Percentiles rank a stretch among this genome's conserved stretches.
Conservation (phyloP, 2,329 filamentous ascomycete genomes). For the Fusarium musae region DNA sequence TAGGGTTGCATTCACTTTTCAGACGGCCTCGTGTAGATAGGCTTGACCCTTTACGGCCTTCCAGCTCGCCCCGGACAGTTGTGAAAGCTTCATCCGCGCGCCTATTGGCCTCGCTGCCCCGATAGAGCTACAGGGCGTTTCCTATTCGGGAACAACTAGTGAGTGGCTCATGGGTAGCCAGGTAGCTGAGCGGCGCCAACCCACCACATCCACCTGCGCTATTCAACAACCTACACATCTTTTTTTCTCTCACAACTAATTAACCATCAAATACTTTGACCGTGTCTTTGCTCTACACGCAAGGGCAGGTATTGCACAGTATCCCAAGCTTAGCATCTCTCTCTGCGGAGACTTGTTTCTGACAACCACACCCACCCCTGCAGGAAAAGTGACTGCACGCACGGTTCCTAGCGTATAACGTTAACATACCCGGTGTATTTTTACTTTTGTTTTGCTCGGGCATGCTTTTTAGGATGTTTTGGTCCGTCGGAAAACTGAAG, state of each 20-base stretch:
- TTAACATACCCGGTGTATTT: constrained; percentile 4
- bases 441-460: constrained; percentile 21
- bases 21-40: constrained; percentile 36
- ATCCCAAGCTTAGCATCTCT: background rate
- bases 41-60: constrained; percentile 41
- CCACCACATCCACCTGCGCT: constrained; percentile 31
- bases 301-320: background rate
- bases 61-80: constrained; percentile 44
- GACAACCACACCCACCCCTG: constrained; percentile 30
- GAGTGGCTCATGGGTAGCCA: constrained; percentile 41
- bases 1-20: constrained; percentile 37
- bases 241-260: background rate
- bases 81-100: constrained; percentile 40
- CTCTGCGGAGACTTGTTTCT: background rate
- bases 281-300: constrained; percentile 13
- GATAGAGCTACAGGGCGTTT: constrained; percentile 32
- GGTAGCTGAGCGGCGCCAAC: constrained; percentile 42
- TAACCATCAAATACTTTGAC: constrained; percentile 13
- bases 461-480: constrained; percentile 11
- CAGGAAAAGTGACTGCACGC: constrained; percentile 7
- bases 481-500: constrained; percentile 8
- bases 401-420: constrained; percentile 17
- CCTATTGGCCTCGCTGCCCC: constrained; percentile 42
- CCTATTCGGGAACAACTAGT: constrained; percentile 42
- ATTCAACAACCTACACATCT: constrained; percentile 16